Conservation (phyloP, 2,329 filamentous ascomycete species). For the Coleophoma crateriformis region DNA sequence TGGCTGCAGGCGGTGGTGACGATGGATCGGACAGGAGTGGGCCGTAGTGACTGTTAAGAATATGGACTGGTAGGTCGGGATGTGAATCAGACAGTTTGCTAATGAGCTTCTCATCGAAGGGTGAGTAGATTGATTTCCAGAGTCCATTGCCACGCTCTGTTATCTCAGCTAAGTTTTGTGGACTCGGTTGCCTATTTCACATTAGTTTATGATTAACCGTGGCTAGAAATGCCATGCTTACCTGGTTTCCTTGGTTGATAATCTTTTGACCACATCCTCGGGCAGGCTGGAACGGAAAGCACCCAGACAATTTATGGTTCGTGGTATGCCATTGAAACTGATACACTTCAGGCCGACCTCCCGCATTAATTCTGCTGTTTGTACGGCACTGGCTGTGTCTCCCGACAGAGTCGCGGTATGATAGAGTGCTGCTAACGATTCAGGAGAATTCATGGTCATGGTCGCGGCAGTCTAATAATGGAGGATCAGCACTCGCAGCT, state of each 20-base stretch:
- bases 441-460: constrained; percentile 82
- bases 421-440: constrained; percentile 57
- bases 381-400: constrained; percentile 16
- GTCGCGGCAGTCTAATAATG: constrained; percentile 64
- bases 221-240: neutral
- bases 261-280: constrained; percentile 40
- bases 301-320: constrained; percentile 76
- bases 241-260: constrained; percentile 51
- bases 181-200: constrained; percentile 11
- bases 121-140: constrained; percentile 74
- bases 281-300: constrained; percentile 64
- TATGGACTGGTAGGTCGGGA: constrained; percentile 77
- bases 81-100: constrained; percentile 69
- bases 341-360: constrained; percentile 74
- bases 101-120: constrained; percentile 67
- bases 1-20: constrained; percentile 34
- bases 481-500: constrained; percentile 5
- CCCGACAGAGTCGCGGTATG: constrained; percentile 12
- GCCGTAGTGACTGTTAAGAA: constrained; percentile 70
- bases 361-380: constrained; percentile 62
- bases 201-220: neutral
- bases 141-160: constrained; percentile 55
- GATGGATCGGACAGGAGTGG: constrained; percentile 66
- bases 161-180: constrained; percentile 46
- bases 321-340: constrained; percentile 69